These are phyloP conservation scores for sweet orange (Citrus sinensis) DNA, from an alignment of 345 rosid species.

Conservation along the genomic window DVS_A1.0 CM039167.1:7525001-7525500, in stretches of 20 bases:
- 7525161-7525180: background rate
- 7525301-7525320: background rate
- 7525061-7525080: too few relatives aligned
- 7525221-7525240: background rate
- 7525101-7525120: too few relatives aligned
- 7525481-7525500: background rate
- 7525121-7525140: too few relatives aligned
- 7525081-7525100: too few relatives aligned
- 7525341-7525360: too few relatives aligned
- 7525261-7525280: background rate
- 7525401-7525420: background rate
- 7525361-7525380: background rate
- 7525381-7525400: background rate
- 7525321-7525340: too few relatives aligned
- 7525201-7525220: background rate
- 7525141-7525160: too few relatives aligned
- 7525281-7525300: background rate
- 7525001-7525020: too few relatives aligned
- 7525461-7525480: background rate
- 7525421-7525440: background rate
- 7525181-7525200: background rate
- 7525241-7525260: background rate
- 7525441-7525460: background rate
- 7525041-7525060: too few relatives aligned
- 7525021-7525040: too few relatives aligned